Evolutionary conservation across 164 flowering plant genomes (phyloP), one percentile per base, ranked within the genome.

Genomic region (Piper betle): DNA sequence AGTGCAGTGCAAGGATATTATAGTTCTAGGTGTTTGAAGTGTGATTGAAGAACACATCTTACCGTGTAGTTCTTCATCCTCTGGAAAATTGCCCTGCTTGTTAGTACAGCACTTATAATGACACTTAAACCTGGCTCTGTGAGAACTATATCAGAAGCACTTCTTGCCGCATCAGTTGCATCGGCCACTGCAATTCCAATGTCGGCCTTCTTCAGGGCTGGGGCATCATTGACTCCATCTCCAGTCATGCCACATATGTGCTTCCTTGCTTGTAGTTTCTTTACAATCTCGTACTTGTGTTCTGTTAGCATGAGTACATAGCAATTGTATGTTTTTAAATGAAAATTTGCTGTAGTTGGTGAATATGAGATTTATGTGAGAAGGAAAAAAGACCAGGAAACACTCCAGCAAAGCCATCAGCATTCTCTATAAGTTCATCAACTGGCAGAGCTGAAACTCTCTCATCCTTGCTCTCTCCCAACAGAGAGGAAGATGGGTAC

Each of bases 371-470:
- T 40, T 6, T 55, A 10, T 3, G 13, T 40, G 37, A 38, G 40
- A 25, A 38, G 37, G 13, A 33, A 60, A 2, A 55, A 38, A 58
- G 65, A 82, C 89, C 89, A 62, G 86, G 89, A 68, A 84, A 84
- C 42, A 84, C 86, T 17, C 89, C 89, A 65, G 89, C 89, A 75
- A 83, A 83, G 53, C 88, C 88, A 77, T 83, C 88, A 64, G 85
- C 88, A 43, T 78, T 79, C 59, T 81, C 86, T 58, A 84, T 80
- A 58, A 84, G 83, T 38, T 84, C 88, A 55, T 81, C 88, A 42
- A 84, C 57, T 41, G 81, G 79, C 5, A 80, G 55, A 48, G 69
- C 70, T 16, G 75, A 39, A 62, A 64, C 2, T 12, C 71, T 48
- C 39, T 52, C 81, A 62, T 75, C 80, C 71, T 73, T 78, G 59